Conservation (phyloP, 2,329 filamentous ascomycete genomes). For the Fusarium illudens region DNA sequence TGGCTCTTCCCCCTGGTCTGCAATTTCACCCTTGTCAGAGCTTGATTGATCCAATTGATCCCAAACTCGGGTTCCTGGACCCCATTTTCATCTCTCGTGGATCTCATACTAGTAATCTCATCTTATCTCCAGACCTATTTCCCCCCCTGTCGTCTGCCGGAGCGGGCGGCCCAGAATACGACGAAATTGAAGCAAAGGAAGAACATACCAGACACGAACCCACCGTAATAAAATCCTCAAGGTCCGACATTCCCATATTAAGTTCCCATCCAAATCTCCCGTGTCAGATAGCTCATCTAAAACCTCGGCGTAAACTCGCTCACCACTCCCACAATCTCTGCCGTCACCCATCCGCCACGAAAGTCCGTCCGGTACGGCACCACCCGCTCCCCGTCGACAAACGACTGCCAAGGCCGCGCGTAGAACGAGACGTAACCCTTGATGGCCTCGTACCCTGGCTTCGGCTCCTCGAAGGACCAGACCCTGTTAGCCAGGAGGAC, state of each 20-base stretch:
- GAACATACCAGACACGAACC: neutral
- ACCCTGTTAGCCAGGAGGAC: constrained; percentile 59
- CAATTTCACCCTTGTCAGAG: constrained; percentile 27
- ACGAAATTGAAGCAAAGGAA: constrained; percentile 17
- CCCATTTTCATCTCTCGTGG: constrained; percentile 2
- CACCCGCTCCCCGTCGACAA: constrained; percentile 68
- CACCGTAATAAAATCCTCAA: neutral
- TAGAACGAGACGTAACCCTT: constrained; percentile 67
- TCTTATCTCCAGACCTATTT: constrained; percentile 8
- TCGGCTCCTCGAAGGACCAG: constrained; percentile 68
- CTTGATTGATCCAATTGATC: constrained; percentile 33
- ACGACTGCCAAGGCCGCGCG: constrained; percentile 69
- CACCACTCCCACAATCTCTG: constrained; percentile 63
- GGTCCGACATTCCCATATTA: constrained; percentile 1
- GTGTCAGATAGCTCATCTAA: constrained; percentile 15
- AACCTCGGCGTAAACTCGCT: constrained; percentile 53
- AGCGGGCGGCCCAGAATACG: neutral
- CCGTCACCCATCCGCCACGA: constrained; percentile 71
- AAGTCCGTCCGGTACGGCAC: constrained; percentile 68
- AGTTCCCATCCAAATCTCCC: constrained; percentile 1
- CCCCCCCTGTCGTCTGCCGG: constrained; percentile 16
- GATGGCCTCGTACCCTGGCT: constrained; percentile 59
- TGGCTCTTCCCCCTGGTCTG: constrained; percentile 6
- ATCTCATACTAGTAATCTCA: constrained; percentile 20
- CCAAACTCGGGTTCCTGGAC: constrained; percentile 5